Conservation (phyloP, 306 rosid species). For the Castanospermum australe region DNA sequence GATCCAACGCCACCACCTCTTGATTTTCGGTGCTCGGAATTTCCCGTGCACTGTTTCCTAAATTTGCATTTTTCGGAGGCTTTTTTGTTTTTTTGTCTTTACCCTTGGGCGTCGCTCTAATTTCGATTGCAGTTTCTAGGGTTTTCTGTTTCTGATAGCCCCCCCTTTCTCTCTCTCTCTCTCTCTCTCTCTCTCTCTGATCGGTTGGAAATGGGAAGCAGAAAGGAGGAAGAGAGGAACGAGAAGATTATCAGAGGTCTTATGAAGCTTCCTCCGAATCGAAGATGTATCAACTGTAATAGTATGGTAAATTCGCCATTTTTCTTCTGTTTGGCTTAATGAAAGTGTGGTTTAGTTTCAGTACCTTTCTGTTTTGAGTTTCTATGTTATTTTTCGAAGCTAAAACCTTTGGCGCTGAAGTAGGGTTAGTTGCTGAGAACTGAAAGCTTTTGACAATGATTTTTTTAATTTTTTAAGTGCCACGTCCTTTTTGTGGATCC, state of each 20-base stretch:
- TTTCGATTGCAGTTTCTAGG: constrained; percentile 31
- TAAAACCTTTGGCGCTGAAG: neutral
- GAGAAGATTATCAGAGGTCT: constrained; percentile 88
- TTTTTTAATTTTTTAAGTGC: neutral
- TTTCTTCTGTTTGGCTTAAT: neutral
- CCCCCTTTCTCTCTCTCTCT: too few species aligned
- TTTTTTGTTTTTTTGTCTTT: neutral
- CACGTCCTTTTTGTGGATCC: neutral
- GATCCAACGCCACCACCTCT: constrained; percentile 16
- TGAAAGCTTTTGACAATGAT: neutral
- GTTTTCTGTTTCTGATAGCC: neutral
- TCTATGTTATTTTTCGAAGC: neutral
- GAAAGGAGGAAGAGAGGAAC: constrained; percentile 75
- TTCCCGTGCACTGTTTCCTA: neutral
- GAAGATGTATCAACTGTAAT: constrained; percentile 83
- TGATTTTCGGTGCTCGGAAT: constrained; percentile 11
- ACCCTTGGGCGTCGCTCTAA: neutral
- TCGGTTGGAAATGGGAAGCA: constrained; percentile 60
- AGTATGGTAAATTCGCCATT: constrained; percentile 50
- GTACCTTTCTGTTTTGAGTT: neutral
- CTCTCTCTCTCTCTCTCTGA: too few species aligned
- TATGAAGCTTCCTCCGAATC: constrained; percentile 97
- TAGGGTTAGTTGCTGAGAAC: constrained; percentile 17
- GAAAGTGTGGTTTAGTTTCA: neutral
- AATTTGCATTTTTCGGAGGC: neutral